Evolutionary conservation across 1,139 yeast species (phyloP).

Genomic region (Saccharomyces pastorianus): DNA sequence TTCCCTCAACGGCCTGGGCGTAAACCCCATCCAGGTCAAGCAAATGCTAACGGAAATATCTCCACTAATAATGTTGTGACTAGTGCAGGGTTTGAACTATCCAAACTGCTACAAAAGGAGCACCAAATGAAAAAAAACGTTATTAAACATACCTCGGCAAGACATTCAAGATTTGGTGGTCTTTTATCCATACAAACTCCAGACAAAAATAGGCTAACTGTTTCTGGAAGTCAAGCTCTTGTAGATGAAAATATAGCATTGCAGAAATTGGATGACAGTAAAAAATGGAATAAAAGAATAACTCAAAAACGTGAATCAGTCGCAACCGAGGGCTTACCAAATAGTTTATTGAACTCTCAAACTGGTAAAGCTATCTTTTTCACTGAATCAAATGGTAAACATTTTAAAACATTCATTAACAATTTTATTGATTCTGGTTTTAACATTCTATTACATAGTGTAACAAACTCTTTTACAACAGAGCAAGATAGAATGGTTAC

Average conservation of each 20-base stretch:
- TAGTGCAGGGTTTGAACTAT: slow-evolving; percentile 36
- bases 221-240: slow-evolving; percentile 71
- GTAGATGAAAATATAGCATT: slow-evolving; percentile 44
- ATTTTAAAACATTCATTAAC: slow-evolving; percentile 41
- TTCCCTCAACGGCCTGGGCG: slow-evolving; percentile 2
- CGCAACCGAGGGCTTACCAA: slow-evolving; percentile 30
- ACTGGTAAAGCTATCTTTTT: slow-evolving; percentile 30
- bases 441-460: slow-evolving; percentile 51
- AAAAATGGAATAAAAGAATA: slow-evolving; percentile 52
- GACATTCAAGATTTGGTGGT: slow-evolving; percentile 92
- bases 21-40: neutral
- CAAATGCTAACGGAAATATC: neutral
- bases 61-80: slow-evolving; percentile 3
- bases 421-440: slow-evolving; percentile 70
- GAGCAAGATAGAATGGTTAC: slow-evolving; percentile 36
- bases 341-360: slow-evolving; percentile 25
- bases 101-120: slow-evolving; percentile 53
- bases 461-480: slow-evolving; percentile 43
- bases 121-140: slow-evolving; percentile 43
- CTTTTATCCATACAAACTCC: slow-evolving; percentile 59
- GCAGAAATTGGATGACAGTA: slow-evolving; percentile 54
- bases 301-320: slow-evolving; percentile 41
- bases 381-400: slow-evolving; percentile 31
- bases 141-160: slow-evolving; percentile 48
- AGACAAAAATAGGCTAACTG: slow-evolving; percentile 51